Conservation (phyloP, 2,329 filamentous ascomycete genomes). For the Escovopsis sp. region DNA sequence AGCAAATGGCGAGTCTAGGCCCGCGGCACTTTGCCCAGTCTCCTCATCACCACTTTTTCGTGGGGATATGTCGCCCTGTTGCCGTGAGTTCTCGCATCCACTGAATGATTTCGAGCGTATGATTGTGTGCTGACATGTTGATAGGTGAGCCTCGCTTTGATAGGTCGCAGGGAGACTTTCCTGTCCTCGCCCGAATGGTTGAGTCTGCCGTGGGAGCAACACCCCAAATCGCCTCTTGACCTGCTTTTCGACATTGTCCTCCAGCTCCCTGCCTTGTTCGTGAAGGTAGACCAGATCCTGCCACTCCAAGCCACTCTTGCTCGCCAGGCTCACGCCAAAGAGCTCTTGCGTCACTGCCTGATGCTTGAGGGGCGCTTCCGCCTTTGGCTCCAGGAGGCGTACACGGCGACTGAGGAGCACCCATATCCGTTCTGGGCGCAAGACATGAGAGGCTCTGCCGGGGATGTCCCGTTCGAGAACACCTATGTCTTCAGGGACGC, state of each 20-base stretch:
- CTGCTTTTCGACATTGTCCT: conserved; percentile 36
- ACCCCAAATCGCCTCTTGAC: conserved; percentile 37
- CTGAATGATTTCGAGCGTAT: too few species aligned
- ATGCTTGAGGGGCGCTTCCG: conserved; percentile 32
- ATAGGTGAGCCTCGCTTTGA: conserved; percentile 32
- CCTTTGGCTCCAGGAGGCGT: conserved; percentile 28
- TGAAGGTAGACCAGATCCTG: conserved; percentile 28
- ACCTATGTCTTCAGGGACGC: conserved; percentile 30
- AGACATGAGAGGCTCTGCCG: conserved; percentile 15
- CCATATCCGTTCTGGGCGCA: conserved; percentile 27
- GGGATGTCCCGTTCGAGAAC: conserved; percentile 29
- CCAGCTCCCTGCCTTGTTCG: conserved; percentile 31
- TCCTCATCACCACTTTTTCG: conserved; percentile 43
- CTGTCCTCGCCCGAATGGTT: conserved; percentile 38
- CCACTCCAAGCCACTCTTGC: conserved; percentile 23
- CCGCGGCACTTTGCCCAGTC: conserved; percentile 34
- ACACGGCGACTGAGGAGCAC: conserved; percentile 13
- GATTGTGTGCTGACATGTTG: not conserved
- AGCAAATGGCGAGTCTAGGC: conserved; percentile 27
- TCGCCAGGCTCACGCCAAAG: conserved; percentile 30
- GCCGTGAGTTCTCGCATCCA: conserved; percentile 26
- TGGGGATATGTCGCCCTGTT: conserved; percentile 36
- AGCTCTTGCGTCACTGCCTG: conserved; percentile 33
- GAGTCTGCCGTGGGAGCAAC: conserved; percentile 34
- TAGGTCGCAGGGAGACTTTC: conserved; percentile 35